These are phyloP conservation scores for Solanum hybrid DNA, from an alignment of 305 asterid species.

Conservation along the genomic window DNA sequence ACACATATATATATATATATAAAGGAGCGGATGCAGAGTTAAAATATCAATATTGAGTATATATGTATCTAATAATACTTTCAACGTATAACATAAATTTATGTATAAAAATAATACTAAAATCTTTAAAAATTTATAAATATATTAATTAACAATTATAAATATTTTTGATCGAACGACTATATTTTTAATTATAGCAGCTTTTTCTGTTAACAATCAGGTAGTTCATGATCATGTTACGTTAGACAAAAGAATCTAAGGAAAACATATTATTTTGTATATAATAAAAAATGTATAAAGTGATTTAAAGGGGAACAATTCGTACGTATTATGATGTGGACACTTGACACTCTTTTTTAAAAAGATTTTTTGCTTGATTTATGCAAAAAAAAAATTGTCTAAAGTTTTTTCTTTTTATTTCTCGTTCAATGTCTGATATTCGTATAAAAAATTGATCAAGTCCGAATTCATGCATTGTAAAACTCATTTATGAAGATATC, in stretches of 20 bases:
- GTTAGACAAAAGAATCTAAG: not conserved
- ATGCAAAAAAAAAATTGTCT: not conserved
- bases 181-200: not conserved
- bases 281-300: not conserved
- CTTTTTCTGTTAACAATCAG: not conserved
- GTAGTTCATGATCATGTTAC: not conserved
- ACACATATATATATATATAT: no score
- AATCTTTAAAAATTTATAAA: not conserved
- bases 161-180: not conserved
- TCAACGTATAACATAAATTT: no score
- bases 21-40: not conserved
- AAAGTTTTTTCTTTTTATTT: not conserved
- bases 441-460: not conserved
- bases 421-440: not conserved
- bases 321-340: not conserved
- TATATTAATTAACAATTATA: not conserved
- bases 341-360: no score
- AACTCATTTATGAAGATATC: not conserved
- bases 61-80: no score
- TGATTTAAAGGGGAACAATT: not conserved
- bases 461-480: not conserved
- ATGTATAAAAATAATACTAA: no score
- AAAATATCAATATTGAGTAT: rapidly evolving
- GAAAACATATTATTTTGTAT: not conserved
- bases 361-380: no score